Percentiles rank a stretch among this genome's conserved stretches.
Conservation (phyloP, 177 flowering plant genomes). For the Tripterygium wilfordii region DNA sequence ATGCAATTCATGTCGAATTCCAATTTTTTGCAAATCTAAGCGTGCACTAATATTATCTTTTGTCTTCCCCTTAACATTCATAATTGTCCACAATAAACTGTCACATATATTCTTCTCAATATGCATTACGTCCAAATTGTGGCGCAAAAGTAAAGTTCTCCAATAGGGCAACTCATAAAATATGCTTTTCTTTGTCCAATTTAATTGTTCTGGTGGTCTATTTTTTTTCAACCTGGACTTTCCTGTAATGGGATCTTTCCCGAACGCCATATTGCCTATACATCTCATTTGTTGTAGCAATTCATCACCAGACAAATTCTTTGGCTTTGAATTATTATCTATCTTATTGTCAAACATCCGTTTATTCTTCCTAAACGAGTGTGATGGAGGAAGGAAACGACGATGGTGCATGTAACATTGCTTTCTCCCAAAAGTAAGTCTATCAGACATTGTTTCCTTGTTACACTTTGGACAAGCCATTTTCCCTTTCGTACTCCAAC, state of each 20-base stretch:
- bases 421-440: neutral
- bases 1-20: slow-evolving; percentile 2
- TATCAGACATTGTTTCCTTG: neutral
- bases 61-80: slow-evolving; percentile 5
- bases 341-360: too few species aligned
- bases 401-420: neutral
- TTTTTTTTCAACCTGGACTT: neutral
- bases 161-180: slow-evolving; percentile 8
- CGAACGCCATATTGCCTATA: too few species aligned
- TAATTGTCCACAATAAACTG: neutral
- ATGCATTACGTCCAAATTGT: slow-evolving; percentile 14
- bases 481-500: slow-evolving; percentile 1
- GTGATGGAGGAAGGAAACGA: too few species aligned
- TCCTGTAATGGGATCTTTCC: neutral
- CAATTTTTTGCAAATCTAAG: slow-evolving; percentile 5
- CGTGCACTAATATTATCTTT: slow-evolving; percentile 12
- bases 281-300: too few species aligned
- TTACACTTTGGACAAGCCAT: neutral
- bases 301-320: too few species aligned
- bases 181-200: slow-evolving; percentile 7
- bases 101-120: slow-evolving; percentile 15
- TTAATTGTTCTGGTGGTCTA: neutral
- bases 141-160: neutral
- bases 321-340: too few species aligned
- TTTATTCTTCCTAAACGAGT: too few species aligned